Conservation (phyloP, 345 rosid genomes). For the Citrus reticulata region DNA sequence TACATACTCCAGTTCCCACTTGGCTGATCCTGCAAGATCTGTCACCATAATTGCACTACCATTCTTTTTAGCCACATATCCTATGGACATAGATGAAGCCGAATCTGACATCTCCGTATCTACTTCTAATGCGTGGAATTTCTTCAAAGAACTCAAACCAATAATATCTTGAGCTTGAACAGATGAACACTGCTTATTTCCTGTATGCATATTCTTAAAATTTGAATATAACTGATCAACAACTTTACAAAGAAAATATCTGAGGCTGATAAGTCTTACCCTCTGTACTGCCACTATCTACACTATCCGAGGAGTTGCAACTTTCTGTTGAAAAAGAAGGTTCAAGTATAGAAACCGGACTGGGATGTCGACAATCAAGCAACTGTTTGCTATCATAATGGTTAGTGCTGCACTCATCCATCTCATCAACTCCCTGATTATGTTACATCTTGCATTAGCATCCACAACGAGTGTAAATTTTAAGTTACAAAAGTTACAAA, state of each 20-base stretch:
- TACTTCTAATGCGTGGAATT: slow-evolving; percentile 34
- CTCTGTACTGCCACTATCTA: slow-evolving; percentile 38
- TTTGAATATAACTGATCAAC: background rate
- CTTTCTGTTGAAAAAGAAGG: slow-evolving; percentile 56
- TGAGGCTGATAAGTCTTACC: slow-evolving; percentile 29
- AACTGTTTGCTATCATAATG: slow-evolving; percentile 28
- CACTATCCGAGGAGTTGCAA: slow-evolving; percentile 61
- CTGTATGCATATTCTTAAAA: slow-evolving; percentile 29
- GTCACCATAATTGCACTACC: slow-evolving; percentile 7
- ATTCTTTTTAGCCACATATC: slow-evolving; percentile 27
- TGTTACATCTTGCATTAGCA: slow-evolving; percentile 9
- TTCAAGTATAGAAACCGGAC: slow-evolving; percentile 74
- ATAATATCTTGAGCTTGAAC: slow-evolving; percentile 47
- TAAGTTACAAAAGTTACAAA: background rate
- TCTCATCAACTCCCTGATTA: slow-evolving; percentile 50
- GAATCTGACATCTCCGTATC: slow-evolving; percentile 63
- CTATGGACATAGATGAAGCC: slow-evolving; percentile 53
- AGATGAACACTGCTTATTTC: slow-evolving; percentile 48
- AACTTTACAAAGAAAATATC: background rate
- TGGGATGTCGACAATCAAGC: slow-evolving; percentile 45
- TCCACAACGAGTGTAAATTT: background rate
- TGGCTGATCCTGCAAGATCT: slow-evolving; percentile 19
- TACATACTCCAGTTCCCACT: slow-evolving; percentile 70
- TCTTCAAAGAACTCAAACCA: slow-evolving; percentile 37
- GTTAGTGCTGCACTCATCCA: slow-evolving; percentile 40